Evolutionary conservation across 306 rosid species (phyloP).

Genomic region (Ceratonia siliqua): DNA sequence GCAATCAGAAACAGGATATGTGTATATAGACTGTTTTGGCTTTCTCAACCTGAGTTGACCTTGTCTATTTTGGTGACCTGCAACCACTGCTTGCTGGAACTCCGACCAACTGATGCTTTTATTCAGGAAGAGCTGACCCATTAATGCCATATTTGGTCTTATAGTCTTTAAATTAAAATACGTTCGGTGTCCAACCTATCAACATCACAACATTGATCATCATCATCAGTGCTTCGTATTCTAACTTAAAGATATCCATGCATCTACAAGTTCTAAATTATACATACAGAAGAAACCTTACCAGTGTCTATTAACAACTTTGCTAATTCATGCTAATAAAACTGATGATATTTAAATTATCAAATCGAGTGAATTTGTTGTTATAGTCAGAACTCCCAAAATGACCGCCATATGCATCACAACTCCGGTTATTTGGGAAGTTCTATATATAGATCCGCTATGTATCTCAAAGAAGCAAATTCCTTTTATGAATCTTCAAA

Average conservation of each 20-base stretch:
- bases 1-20: constrained; percentile 96
- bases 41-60: constrained; percentile 84
- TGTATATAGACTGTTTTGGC: constrained; percentile 89
- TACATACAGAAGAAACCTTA: not conserved
- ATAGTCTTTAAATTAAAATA: constrained; percentile 82
- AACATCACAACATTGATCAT: constrained; percentile 30
- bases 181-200: constrained; percentile 94
- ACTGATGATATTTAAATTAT: not conserved
- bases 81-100: constrained; percentile 63
- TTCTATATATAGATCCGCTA: not conserved
- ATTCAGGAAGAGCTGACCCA: constrained; percentile 93
- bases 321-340: not conserved
- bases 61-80: constrained; percentile 83
- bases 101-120: constrained; percentile 80
- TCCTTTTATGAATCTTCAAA: not conserved
- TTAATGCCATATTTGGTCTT: constrained; percentile 88
- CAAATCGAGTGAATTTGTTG: not conserved
- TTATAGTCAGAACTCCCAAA: not conserved
- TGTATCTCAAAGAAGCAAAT: not conserved
- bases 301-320: not conserved
- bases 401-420: not conserved
- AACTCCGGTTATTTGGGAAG: not conserved
- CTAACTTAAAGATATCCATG: not conserved
- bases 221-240: constrained; percentile 1
- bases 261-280: not conserved